These are phyloP conservation scores for Ogataea degrootiae DNA, from an alignment of 805 yeast genomes.

Conservation along the genomic window DNA sequence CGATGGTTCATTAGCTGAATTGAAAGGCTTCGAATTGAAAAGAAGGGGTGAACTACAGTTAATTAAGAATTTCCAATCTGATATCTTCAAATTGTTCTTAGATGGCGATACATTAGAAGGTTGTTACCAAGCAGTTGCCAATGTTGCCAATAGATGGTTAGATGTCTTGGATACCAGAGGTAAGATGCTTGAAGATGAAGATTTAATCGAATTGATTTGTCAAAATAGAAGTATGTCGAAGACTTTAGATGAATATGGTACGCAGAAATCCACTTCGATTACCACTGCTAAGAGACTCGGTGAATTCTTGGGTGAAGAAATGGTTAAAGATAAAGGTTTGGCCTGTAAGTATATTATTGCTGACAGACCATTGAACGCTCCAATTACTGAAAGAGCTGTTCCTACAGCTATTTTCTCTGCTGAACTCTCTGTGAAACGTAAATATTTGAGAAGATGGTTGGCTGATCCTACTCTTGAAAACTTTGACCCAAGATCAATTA, in stretches of 20 bases:
- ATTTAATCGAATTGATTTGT: conserved; percentile 88
- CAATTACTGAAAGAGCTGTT: conserved; percentile 93
- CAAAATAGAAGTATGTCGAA: conserved; percentile 96
- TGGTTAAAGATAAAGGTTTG: conserved; percentile 94
- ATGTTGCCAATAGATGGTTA: conserved; percentile 92
- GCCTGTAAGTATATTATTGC: conserved; percentile 94
- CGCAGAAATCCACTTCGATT: conserved; percentile 90
- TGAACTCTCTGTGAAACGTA: conserved; percentile 62
- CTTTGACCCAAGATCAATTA: conserved; percentile 81
- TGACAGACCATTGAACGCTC: conserved; percentile 73
- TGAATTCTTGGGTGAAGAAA: conserved; percentile 91
- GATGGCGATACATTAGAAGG: conserved; percentile 75
- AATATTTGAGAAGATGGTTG: conserved; percentile 81
- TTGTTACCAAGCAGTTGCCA: conserved; percentile 87
- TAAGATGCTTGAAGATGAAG: conserved; percentile 83
- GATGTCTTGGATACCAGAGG: conserved; percentile 91
- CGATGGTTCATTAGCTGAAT: conserved; percentile 90
- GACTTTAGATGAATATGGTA: conserved; percentile 80
- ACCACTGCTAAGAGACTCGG: conserved; percentile 93
- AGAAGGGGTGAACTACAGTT: conserved; percentile 94
- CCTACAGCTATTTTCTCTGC: conserved; percentile 96
- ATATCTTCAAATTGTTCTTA: conserved; percentile 84
- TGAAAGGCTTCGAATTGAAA: conserved; percentile 94
- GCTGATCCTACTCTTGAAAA: conserved; percentile 68
- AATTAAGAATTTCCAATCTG: conserved; percentile 92